A percentile compares a stretch with the other conserved stretches of the same genome.
phyloP scores from a whole-genome alignment of 1,284 basidiomycete genomes.

The Irpex sp. region DNA sequence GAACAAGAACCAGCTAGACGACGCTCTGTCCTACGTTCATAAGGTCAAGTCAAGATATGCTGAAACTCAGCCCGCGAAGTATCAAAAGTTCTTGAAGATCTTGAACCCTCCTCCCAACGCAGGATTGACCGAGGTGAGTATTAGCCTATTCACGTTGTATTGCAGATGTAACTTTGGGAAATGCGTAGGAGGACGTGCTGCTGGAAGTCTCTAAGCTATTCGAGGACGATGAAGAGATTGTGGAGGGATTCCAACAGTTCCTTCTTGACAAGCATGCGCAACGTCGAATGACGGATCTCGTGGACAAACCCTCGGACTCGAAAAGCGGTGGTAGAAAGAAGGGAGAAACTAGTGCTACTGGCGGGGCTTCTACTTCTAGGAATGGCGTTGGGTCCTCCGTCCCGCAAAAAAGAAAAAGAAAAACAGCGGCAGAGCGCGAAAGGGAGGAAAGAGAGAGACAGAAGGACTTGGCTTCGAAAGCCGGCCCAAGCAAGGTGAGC shows the following conservation, averaged over 20 bases:
- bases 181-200: constrained; percentile 67
- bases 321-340: constrained; percentile 11
- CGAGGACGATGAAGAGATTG: constrained; percentile 84
- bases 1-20: constrained; percentile 34
- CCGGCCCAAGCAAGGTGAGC: constrained; percentile 30
- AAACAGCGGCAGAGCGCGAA: constrained; percentile 37
- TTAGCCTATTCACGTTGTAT: constrained; percentile 51
- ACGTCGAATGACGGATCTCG: constrained; percentile 36
- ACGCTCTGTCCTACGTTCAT: constrained; percentile 93
- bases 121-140: constrained; percentile 69
- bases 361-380: background rate
- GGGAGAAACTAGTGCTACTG: constrained; percentile 3
- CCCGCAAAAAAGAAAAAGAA: constrained; percentile 66
- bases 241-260: constrained; percentile 91
- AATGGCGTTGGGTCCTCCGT: constrained; percentile 26
- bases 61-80: constrained; percentile 80
- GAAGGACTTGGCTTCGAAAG: constrained; percentile 25
- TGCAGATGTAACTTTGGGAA: constrained; percentile 15
- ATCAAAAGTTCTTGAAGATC: constrained; percentile 93
- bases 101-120: constrained; percentile 54
- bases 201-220: constrained; percentile 85
- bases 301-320: background rate
- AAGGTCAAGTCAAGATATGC: constrained; percentile 92
- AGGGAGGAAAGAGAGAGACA: constrained; percentile 35
- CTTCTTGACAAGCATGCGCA: constrained; percentile 68